These are phyloP conservation scores for Candida silvatica DNA, from an alignment of 805 yeast species.

Conservation along the genomic window DNA sequence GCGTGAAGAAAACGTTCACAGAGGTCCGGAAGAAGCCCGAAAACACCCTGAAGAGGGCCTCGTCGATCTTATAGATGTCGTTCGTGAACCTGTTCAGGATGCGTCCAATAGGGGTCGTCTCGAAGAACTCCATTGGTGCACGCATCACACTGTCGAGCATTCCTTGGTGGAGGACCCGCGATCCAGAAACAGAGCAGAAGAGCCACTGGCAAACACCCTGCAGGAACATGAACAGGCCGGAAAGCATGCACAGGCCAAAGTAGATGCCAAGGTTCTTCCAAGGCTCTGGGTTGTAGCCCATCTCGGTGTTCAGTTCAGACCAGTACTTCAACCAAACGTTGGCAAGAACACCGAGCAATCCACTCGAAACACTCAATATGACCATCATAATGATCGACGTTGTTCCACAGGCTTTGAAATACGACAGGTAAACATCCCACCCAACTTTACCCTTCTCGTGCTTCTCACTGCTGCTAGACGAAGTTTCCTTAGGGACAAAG, in stretches of 20 bases:
- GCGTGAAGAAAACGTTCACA: constrained; percentile 58
- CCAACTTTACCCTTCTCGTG: constrained; percentile 87
- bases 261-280: constrained; percentile 63
- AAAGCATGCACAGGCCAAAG: constrained; percentile 59
- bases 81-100: constrained; percentile 80
- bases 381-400: constrained; percentile 52
- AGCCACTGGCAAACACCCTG: constrained; percentile 62
- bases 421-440: constrained; percentile 71
- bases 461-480: constrained; percentile 51
- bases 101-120: constrained; percentile 88
- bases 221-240: constrained; percentile 52
- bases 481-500: constrained; percentile 34
- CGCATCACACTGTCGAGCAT: constrained; percentile 67
- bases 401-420: constrained; percentile 79
- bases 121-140: constrained; percentile 90
- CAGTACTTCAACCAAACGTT: constrained; percentile 88
- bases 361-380: constrained; percentile 43
- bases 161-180: constrained; percentile 58
- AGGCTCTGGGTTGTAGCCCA: constrained; percentile 64
- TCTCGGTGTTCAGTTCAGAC: constrained; percentile 75
- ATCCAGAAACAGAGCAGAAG: constrained; percentile 71
- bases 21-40: constrained; percentile 53
- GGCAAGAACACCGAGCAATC: constrained; percentile 47
- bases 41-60: constrained; percentile 57
- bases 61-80: constrained; percentile 82